These are phyloP conservation scores for Spirogloea muscicola DNA, from an alignment of 139 green algal species.

Conservation along the genomic window DNA sequence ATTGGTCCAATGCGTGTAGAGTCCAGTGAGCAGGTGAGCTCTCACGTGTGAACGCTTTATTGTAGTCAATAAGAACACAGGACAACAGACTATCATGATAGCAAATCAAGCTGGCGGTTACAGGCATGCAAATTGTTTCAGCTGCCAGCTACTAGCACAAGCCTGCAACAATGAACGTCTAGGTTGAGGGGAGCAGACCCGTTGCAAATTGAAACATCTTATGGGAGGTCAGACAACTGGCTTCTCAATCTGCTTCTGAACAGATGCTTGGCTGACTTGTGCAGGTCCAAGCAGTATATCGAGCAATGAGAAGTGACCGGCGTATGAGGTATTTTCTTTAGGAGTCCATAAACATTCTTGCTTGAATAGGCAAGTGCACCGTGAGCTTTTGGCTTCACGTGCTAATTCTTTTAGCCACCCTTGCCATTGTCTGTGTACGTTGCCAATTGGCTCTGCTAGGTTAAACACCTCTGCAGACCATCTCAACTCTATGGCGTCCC, in stretches of 20 bases:
- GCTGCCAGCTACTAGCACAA: not conserved
- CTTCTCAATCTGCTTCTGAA: not conserved
- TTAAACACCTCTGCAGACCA: too few species aligned
- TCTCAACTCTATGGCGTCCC: too few species aligned
- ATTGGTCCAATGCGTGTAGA: constrained; percentile 37
- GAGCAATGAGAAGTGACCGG: constrained; percentile 24
- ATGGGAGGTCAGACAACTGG: not conserved
- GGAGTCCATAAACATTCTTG: too few species aligned
- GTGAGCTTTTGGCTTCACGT: too few species aligned
- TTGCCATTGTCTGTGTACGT: too few species aligned
- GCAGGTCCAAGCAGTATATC: constrained; percentile 20
- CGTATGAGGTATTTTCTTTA: constrained; percentile 36
- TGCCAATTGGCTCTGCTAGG: too few species aligned
- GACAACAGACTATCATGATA: not conserved
- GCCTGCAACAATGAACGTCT: not conserved
- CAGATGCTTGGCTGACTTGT: not conserved
- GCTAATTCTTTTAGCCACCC: too few species aligned
- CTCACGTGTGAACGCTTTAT: too few species aligned
- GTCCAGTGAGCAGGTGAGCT: constrained; percentile 36
- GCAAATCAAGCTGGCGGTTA: not conserved
- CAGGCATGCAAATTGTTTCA: not conserved
- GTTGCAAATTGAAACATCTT: not conserved
- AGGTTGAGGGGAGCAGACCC: not conserved
- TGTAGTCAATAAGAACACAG: constrained; percentile 2
- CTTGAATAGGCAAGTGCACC: too few species aligned